Conservation (phyloP, 345 rosid species). For the Hibiscus syriacus region DNA sequence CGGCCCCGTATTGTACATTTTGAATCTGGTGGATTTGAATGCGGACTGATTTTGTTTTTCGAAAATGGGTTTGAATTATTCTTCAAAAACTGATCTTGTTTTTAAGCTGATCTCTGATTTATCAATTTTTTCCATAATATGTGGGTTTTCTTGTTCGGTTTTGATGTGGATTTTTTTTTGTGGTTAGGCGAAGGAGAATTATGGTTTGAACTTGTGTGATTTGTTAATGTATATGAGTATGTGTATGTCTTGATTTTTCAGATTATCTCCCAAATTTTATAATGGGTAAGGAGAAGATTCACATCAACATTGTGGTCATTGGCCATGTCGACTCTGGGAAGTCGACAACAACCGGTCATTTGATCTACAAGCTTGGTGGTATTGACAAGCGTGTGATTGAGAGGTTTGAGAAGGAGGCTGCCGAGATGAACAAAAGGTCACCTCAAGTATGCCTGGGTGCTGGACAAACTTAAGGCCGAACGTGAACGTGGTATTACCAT, state of each 20-base stretch:
- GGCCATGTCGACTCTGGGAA: too few relatives aligned
- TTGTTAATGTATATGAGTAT: too few relatives aligned
- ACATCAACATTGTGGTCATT: too few relatives aligned
- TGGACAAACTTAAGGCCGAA: constrained; percentile 78
- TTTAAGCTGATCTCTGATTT: not conserved
- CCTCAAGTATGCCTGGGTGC: constrained; percentile 71
- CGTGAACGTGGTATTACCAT: too few relatives aligned
- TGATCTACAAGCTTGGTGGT: too few relatives aligned
- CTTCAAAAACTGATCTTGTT: not conserved
- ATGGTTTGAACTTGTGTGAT: not conserved
- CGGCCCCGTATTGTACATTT: constrained; percentile 25
- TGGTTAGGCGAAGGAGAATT: not conserved
- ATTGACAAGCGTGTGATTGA: too few relatives aligned
- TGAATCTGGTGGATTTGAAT: not conserved
- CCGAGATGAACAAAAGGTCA: too few relatives aligned
- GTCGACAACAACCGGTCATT: too few relatives aligned
- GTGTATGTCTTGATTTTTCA: not conserved
- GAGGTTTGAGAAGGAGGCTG: too few relatives aligned
- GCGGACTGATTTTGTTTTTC: not conserved
- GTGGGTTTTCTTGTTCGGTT: not conserved
- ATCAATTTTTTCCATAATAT: not conserved
- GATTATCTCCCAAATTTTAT: not conserved
- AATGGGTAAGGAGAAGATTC: too few relatives aligned
- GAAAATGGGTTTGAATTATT: not conserved
- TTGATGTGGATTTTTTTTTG: not conserved